Base-by-base conservation (phyloP, 371 early-diverging fungal species). In the Actinomortierella ambigua region DNA sequence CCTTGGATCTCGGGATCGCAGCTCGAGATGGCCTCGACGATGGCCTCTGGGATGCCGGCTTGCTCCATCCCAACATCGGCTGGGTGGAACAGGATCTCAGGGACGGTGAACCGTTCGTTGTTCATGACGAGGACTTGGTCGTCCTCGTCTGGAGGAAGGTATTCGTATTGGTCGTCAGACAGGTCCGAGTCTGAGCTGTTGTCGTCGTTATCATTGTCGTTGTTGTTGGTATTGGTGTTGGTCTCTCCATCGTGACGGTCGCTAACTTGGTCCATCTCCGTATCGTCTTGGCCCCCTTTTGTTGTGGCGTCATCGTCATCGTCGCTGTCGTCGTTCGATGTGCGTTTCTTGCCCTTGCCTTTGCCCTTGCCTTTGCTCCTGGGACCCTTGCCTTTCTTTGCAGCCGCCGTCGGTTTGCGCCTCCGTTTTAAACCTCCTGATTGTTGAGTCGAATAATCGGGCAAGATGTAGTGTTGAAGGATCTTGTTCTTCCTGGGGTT, bases 41-140 rank as follows among this genome's bases (percentile, higher is more conserved):
- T 90, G 1, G 91, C 86, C 66, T 91, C 90, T 2, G 92, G 85
- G 27, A 95, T 81, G 6, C 95, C 95, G 2, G 88, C 92, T 66
- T 95, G 94, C 24, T 89, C 81, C 61, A 95, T 82, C 7, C 93
- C 92, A 55, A 94, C 89, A 69, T 95, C 93, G 0, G 88, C 83
- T 0, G 95, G 95, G 65, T 90, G 78, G 69, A 95, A 92, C 23
- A 95, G 78, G 20, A 93, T 81, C 64, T 95, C 95, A 0, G 95
- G 93, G 11, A 95, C 84, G 55, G 90, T 89, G 57, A 95, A 93
- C 26, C 95, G 84, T 68, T 95, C 95, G 60, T 91, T 91, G 59
- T 90, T 88, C 88, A 95, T 87, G 4, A 79, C 71, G 55, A 95
- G 65, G 7, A 90, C 76, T 65, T 94, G 92, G 40, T 83, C 80